Evolutionary conservation across 208 protist genomes (phyloP).

Genomic region (Leishmania aethiopica): DNA sequence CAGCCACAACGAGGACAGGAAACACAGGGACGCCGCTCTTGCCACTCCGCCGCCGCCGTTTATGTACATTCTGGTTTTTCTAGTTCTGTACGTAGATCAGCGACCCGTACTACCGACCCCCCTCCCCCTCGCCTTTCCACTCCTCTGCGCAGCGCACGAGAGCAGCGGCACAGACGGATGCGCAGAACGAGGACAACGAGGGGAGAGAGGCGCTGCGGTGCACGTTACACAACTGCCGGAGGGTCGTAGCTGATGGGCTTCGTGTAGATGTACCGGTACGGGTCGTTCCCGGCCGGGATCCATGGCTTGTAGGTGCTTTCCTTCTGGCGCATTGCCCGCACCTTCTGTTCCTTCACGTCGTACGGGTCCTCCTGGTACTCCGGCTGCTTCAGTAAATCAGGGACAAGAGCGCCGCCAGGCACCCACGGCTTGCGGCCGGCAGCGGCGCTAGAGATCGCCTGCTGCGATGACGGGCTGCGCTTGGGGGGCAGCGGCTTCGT

Average conservation of each 20-base stretch:
- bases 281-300: conserved; percentile 71
- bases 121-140: not conserved
- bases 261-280: conserved; percentile 81
- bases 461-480: conserved; percentile 19
- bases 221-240: conserved; percentile 42
- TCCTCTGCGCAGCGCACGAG: not conserved
- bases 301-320: conserved; percentile 79
- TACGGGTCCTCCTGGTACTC: conserved; percentile 92
- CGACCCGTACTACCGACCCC: not conserved
- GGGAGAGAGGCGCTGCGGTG: not conserved
- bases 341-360: conserved; percentile 80
- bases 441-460: not conserved
- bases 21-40: not conserved
- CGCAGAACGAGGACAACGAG: not conserved
- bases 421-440: conserved; percentile 62
- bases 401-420: conserved; percentile 70
- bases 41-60: not conserved
- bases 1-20: not conserved
- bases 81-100: not conserved
- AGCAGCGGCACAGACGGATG: not conserved
- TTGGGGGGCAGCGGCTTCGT: conserved; percentile 77
- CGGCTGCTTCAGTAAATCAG: conserved; percentile 69
- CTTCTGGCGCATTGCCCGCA: conserved; percentile 58
- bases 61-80: not conserved
- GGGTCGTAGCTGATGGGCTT: conserved; percentile 77